Base-by-base conservation (phyloP, 2,329 filamentous ascomycete species). In the Claviceps citrina region DNA sequence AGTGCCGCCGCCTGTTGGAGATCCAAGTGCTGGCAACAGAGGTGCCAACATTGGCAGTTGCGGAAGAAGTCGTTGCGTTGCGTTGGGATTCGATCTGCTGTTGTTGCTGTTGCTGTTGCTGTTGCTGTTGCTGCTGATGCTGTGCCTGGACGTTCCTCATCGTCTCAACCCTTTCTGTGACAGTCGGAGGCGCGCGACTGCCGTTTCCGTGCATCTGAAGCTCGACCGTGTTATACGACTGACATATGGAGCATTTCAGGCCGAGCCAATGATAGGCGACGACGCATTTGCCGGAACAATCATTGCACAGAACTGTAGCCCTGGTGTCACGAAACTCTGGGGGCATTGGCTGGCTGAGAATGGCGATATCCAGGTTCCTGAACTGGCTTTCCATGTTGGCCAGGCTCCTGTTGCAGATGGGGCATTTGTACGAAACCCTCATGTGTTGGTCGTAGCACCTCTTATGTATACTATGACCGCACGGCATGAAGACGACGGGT, bases 351-450 rank as follows among this genome's bases (percentile, higher is more conserved):
- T 98, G 91, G 33, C 72, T 71, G 47, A 82, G 73, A 44, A 98
- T 94, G 37, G 85, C 80, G 39, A 86, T 75, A 52, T 95, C 89
- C 26, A 96, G 64, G 49, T 91, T 91, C 36, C 85, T 78, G 64
- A 96, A 98, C 50, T 93, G 83, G 28, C 84, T 75, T 54, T 95
- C 89, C 89, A 98, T 98, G 55, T 96, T 96, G 48, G 85, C 76
- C n/a, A 93, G 81, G 47, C 84, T 94, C 60, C 91, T 93, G 63
- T 81, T 93, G 70, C 91, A 98, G 36, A 95, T 86, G 1, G 89
- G 91, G 53, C 91, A 98, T 54, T 89, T 93, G 65, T 96, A 98
- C 5, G 87, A 93, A 3, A 77, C 78, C 51, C 80, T 79, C 67
- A 93, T 87, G 56, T 94, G 83, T 50, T 91, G 76, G 34, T 84